Evolutionary conservation across 306 rosid genomes (phyloP), one percentile per base, ranked within the genome.

Genomic region (Lotus japonicus): DNA sequence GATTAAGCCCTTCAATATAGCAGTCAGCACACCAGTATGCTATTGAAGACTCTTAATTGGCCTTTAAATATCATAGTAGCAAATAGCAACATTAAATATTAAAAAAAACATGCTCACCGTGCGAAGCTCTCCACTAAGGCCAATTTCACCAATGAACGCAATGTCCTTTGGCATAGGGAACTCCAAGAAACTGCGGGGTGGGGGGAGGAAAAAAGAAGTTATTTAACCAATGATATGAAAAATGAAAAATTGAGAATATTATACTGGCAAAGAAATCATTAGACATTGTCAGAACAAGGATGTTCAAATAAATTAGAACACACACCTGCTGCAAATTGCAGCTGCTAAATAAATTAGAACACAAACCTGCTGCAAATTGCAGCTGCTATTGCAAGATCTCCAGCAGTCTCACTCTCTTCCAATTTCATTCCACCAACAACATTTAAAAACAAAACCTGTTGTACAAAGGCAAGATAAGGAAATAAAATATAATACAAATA

Each of bases 331-430:
- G 84, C 98, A 94, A 65, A 94, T 90, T 75, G 98, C 97, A 64
- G 84, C 91, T 3, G 98, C 98, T 73, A 94, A 50, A 33, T 7
- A 75, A 74, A 38, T 16, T 67, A 74, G 67, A 72, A 72, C n/a
- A n/a, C n/a, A n/a, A n/a, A n/a, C 98, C 98, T 94, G 98, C 98
- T 94, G 84, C 98, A 94, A 65, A 94, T 90, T 75, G 98, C 97
- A 64, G 84, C 91, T 3, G 98, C 98, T 73, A 94, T 61, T 14
- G 98, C 97, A 74, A 94, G 96, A 86, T 94, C 98, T 70, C 97
- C 97, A 33, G 97, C 95, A 28, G 98, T 94, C 80, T 94, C 95
- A 28, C 97, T 94, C 80, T 94, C 98, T 5, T 80, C 44, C 76
- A 94, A 36, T 3, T 44, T 67, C 72, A 85, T 56, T 79, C 98